Percentiles rank a stretch among this genome's conserved stretches.
phyloP scores from a whole-genome alignment of 2,329 filamentous ascomycete species.

The Neocatenulostroma microsporum region DNA sequence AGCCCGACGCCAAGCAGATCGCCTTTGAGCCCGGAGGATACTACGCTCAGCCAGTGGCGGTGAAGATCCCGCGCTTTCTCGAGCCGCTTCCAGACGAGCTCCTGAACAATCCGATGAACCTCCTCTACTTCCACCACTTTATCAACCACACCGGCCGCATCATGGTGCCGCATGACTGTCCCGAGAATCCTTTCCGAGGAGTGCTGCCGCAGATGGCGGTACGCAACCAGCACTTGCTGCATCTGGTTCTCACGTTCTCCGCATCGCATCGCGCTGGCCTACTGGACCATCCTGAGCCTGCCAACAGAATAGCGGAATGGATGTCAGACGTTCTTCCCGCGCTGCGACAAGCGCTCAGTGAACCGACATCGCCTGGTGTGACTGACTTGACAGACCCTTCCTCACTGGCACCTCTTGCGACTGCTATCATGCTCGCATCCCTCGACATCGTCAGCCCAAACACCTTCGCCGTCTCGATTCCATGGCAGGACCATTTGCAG shows the following conservation, averaged over 20 bases:
- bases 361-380: slow-evolving; percentile 18
- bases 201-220: slow-evolving; percentile 61
- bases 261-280: slow-evolving; percentile 75
- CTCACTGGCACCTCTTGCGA: slow-evolving; percentile 66
- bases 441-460: slow-evolving; percentile 76
- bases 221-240: slow-evolving; percentile 62
- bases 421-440: slow-evolving; percentile 76
- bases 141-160: slow-evolving; percentile 71
- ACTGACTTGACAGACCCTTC: slow-evolving; percentile 48
- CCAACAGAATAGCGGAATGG: slow-evolving; percentile 70
- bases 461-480: slow-evolving; percentile 69
- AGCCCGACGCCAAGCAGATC: slow-evolving; percentile 31
- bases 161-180: slow-evolving; percentile 54
- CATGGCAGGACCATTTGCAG: slow-evolving; percentile 72
- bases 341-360: slow-evolving; percentile 55
- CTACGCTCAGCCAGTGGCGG: slow-evolving; percentile 60
- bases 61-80: slow-evolving; percentile 53
- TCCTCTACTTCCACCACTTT: slow-evolving; percentile 67
- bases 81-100: slow-evolving; percentile 51
- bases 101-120: slow-evolving; percentile 67
- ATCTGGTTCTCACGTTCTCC: slow-evolving; percentile 71
- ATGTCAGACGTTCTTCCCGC: slow-evolving; percentile 71
- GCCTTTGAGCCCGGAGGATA: slow-evolving; percentile 57
- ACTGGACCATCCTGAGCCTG: slow-evolving; percentile 64
- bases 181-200: slow-evolving; percentile 52